phyloP scores from a whole-genome alignment of 805 yeast species.

The Myxozyma vanderwaltii region DNA sequence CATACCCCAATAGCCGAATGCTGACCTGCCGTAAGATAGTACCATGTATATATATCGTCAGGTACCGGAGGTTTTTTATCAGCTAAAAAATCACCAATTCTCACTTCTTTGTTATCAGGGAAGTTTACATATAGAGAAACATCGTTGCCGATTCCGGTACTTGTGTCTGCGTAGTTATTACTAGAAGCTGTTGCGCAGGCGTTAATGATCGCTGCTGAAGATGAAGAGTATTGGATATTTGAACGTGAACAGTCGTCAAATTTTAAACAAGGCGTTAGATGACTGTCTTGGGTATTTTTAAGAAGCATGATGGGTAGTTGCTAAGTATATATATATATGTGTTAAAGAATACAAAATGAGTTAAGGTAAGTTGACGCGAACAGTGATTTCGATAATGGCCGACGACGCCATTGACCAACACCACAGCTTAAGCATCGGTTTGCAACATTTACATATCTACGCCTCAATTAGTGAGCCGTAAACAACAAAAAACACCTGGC shows the following conservation, averaged over 20 bases:
- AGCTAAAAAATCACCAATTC: neutral
- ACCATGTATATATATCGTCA: conserved; percentile 1
- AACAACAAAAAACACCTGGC: too few relatives aligned
- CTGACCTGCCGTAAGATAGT: conserved; percentile 9
- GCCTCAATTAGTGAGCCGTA: too few relatives aligned
- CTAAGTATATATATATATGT: too few relatives aligned
- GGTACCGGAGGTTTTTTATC: neutral
- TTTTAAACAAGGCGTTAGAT: neutral
- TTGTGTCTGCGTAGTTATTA: neutral
- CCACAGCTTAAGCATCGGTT: too few relatives aligned
- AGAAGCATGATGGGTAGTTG: too few relatives aligned
- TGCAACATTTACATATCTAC: too few relatives aligned
- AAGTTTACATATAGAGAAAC: neutral
- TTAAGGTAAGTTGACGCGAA: too few relatives aligned
- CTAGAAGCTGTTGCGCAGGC: neutral
- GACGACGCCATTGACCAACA: too few relatives aligned
- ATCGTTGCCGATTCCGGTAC: neutral
- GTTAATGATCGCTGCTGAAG: neutral
- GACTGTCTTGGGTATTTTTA: too few relatives aligned
- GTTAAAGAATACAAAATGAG: too few relatives aligned
- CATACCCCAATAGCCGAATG: conserved; percentile 14
- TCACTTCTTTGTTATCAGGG: neutral
- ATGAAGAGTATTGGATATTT: neutral
- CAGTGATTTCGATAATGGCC: too few relatives aligned
- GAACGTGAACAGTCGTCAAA: neutral